These are phyloP conservation scores for Leccinum pellstonianum DNA, from an alignment of 768 basidiomycete species.

Conservation along the genomic window DNA sequence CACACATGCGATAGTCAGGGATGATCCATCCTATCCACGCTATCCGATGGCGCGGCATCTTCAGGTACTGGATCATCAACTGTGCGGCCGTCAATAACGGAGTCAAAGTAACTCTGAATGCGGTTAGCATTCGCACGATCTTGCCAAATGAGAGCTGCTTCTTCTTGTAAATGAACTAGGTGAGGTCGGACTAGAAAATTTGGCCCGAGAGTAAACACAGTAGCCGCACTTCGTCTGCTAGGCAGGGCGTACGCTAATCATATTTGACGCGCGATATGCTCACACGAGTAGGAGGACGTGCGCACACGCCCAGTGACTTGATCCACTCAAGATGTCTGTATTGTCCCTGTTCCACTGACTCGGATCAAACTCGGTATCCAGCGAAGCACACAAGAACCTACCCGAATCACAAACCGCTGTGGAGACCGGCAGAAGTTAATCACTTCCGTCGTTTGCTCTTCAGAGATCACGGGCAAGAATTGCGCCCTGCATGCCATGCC, in stretches of 20 bases:
- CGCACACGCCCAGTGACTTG: not conserved
- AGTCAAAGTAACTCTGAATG: not conserved
- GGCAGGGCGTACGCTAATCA: constrained; percentile 31
- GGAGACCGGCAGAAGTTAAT: constrained; percentile 61
- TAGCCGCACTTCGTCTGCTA: not conserved
- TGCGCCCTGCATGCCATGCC: constrained; percentile 47
- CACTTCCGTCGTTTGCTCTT: constrained; percentile 48
- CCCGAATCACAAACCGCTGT: constrained; percentile 44
- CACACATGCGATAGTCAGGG: constrained; percentile 4
- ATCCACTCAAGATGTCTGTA: constrained; percentile 1
- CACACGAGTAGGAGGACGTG: not conserved
- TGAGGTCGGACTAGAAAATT: constrained; percentile 1
- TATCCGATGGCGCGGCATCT: not conserved
- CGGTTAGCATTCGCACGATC: not conserved
- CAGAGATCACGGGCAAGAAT: constrained; percentile 51
- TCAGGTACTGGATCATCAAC: not conserved
- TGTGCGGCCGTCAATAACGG: not conserved
- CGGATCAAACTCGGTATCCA: not conserved
- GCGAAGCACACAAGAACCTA: constrained; percentile 33
- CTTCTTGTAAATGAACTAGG: constrained; percentile 6
- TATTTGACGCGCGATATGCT: constrained; percentile 45
- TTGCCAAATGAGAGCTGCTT: not conserved
- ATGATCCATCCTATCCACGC: not conserved
- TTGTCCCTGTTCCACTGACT: not conserved
- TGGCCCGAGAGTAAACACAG: not conserved